Evolutionary conservation across 805 yeast species (phyloP), one percentile per base, ranked within the genome.

Genomic region (Kodamaea leandrae): DNA sequence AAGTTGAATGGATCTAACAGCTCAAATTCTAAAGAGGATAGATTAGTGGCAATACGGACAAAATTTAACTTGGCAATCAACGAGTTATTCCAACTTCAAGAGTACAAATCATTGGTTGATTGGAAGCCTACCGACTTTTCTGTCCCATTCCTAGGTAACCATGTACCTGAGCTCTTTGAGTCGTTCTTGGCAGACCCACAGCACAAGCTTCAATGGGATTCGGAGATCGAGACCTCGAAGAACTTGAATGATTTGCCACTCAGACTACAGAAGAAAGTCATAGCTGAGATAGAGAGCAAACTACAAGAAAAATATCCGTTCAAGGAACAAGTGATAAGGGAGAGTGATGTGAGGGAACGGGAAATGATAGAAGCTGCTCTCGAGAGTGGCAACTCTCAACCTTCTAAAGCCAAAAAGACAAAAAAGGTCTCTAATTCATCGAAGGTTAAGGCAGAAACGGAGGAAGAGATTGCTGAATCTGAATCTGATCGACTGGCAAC

Each of bases 51-150:
- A 4, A 46, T 78, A 41, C 57, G 72, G 26, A 58, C 72, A 12
- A 61, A 70, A 27, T 77, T 76, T 55, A 76, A 75, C 37, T 39
- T 74, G 4, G 57, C 76, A 18, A 65, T 77, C 0, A 77, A 79
- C 46, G 89, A 84, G 53, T 60, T 83, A 14, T 83, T 78, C 50
- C 87, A 83, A 53, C 59, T 84, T 19, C 63, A 71, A 42, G 77
- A 80, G 49, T 83, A 74, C 54, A 77, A 79, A 15, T 78, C 86
- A 0, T 55, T 83, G 32, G 76, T 72, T 0, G 77, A 76, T 14
- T 84, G 81, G 75, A 75, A 82, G 47, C 89, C 89, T 0, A 9
- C 56, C 39, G 77, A 63, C 38, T 63, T 63, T 46, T 60, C 64
- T 3, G 29, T 41, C 9, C 41, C 44, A 30, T 26, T 25, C 12